These are phyloP conservation scores for thale cress (Arabidopsis thaliana) DNA, from an alignment of 345 rosid species.

Conservation along the genomic window DNA sequence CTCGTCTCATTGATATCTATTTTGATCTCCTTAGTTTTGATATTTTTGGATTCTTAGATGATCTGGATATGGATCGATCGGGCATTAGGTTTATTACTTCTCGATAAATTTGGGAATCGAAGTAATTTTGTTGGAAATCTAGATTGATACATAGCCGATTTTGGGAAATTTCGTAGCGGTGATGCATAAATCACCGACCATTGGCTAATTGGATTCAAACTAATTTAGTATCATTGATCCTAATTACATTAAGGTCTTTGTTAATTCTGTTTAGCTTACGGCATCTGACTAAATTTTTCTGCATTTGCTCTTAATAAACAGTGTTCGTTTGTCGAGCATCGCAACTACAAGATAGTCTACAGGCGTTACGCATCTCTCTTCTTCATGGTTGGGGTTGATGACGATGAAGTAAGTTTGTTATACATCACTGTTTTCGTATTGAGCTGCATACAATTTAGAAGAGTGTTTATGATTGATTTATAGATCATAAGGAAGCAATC, in stretches of 20 bases:
- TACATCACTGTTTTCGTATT: background rate
- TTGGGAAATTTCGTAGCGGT: background rate
- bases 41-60: background rate
- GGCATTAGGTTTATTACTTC: background rate
- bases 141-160: background rate
- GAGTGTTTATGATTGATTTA: background rate
- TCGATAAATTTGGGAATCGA: background rate
- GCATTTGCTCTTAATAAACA: slow-evolving; percentile 37
- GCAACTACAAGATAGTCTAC: slow-evolving; percentile 94
- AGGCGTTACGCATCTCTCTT: slow-evolving; percentile 94
- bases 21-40: background rate
- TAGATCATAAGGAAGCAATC: background rate
- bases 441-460: background rate
- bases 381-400: slow-evolving; percentile 96
- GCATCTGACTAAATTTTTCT: slow-evolving; percentile 1
- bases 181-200: slow-evolving; percentile 10
- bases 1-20: slow-evolving; percentile 13
- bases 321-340: slow-evolving; percentile 99
- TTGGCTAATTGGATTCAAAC: background rate
- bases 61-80: slow-evolving; percentile 2
- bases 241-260: slow-evolving; percentile 12
- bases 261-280: background rate
- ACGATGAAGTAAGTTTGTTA: slow-evolving; percentile 72
- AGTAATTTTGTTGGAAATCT: background rate
- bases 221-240: background rate